Conservation (phyloP, 805 yeast species). For the Saccharomycopsis sp. region DNA sequence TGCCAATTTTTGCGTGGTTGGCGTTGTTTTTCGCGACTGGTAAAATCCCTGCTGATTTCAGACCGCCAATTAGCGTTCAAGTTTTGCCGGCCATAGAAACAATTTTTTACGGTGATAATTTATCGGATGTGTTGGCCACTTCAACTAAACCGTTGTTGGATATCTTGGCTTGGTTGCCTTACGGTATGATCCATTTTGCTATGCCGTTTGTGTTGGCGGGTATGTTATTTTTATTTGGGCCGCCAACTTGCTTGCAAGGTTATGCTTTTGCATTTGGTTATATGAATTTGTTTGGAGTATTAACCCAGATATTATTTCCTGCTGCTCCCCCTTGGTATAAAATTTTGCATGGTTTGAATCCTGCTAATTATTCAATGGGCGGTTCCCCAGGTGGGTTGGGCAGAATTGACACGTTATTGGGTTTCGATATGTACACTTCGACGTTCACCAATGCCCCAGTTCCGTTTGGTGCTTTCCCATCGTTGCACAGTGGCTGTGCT, state of each 20-base stretch:
- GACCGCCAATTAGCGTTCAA: slow-evolving; percentile 86
- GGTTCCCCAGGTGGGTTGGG: slow-evolving; percentile 96
- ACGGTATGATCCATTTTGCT: slow-evolving; percentile 86
- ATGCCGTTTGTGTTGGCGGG: slow-evolving; percentile 83
- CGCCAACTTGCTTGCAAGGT: slow-evolving; percentile 77
- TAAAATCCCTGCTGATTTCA: slow-evolving; percentile 62
- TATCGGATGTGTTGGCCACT: slow-evolving; percentile 76
- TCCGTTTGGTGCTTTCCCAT: slow-evolving; percentile 86
- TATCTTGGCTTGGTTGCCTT: slow-evolving; percentile 91
- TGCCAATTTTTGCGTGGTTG: slow-evolving; percentile 84
- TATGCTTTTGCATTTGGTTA: slow-evolving; percentile 93
- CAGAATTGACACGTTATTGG: slow-evolving; percentile 73
- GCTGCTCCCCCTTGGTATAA: slow-evolving; percentile 99
- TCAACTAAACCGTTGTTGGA: slow-evolving; percentile 60
- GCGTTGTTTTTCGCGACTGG: slow-evolving; percentile 73
- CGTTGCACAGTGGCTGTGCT: slow-evolving; percentile 91
- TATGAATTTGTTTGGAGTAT: slow-evolving; percentile 83
- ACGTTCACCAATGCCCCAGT: slow-evolving; percentile 80
- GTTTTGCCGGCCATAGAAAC: slow-evolving; percentile 89
- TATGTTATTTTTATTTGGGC: slow-evolving; percentile 77
- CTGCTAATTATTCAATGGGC: slow-evolving; percentile 84
- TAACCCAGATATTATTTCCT: slow-evolving; percentile 76
- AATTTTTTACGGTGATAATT: slow-evolving; percentile 83
- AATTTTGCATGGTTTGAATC: slow-evolving; percentile 71
- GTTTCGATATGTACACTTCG: slow-evolving; percentile 75